Evolutionary conservation across 768 basidiomycete genomes (phyloP), one percentile per base, ranked within the genome.

Genomic region (Boletus pseudopeckii): DNA sequence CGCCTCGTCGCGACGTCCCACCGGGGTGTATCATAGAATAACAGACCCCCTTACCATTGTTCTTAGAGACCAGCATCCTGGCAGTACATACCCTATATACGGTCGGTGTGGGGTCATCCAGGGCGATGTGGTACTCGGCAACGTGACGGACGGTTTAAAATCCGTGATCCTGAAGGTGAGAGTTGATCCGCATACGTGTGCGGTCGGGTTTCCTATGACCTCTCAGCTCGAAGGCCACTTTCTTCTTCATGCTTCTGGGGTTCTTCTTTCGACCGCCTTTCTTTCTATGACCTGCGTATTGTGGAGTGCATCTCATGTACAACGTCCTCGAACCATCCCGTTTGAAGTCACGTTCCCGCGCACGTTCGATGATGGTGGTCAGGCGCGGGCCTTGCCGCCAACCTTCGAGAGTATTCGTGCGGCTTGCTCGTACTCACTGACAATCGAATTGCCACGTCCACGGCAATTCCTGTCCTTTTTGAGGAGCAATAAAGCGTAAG

Each of bases 281-380:
- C 53, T 61, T 24, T 67, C 65, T 0, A 30, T 14, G 34, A 56
- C 60, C 11, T 43, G 50, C 41, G 46, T 52, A 15, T 36, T 70
- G 41, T 72, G 63, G 62, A 57, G 36, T 49, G 54, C 48, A 8
- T 47, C 50, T 8, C 50, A 48, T 33, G 37, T 53, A 18, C 54
- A 58, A 40, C 36, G 33, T 54, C 75, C 77, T 4, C 53, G 50
- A 43, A 66, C 63, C 28, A 64, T 77, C 36, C 69, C 77, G 0
- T 83, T 88, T 57, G 67, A 70, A 9, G 58, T 72, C 24, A 43
- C 64, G 11, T 68, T 87, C 15, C 84, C 84, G 4, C 52, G 73
- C 5, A 74, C 71, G 11, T 86, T 78, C 57, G 56, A 65, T 30
- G 72, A 79, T 42, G 66, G 63, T 7, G 63, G 63, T 39, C 60